Evolutionary conservation across 2,329 filamentous ascomycete species (phyloP).

Genomic region (Penicillium sp.): DNA sequence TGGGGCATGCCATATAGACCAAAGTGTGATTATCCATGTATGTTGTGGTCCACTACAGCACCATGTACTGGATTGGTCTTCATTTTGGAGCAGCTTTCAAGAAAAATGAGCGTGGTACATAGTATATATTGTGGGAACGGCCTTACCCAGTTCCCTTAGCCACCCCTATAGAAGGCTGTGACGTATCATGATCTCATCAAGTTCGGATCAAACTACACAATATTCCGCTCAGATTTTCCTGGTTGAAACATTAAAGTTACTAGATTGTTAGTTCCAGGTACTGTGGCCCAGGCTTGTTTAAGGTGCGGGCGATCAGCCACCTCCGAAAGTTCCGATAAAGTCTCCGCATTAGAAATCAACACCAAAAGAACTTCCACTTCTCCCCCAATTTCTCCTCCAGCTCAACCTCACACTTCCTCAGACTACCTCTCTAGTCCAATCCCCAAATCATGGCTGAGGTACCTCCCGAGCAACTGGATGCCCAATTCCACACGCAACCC

Average conservation of each 20-base stretch:
- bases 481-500: conserved; percentile 19
- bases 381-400: conserved; percentile 2
- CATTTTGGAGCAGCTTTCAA: too few species aligned
- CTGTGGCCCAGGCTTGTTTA: not conserved
- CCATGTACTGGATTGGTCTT: too few species aligned
- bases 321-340: conserved; percentile 17
- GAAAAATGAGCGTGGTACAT: too few species aligned
- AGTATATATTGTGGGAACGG: too few species aligned
- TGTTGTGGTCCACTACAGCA: too few species aligned
- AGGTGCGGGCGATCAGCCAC: not conserved
- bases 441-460: conserved; percentile 25
- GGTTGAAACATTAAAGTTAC: not conserved
- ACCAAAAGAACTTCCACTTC: not conserved
- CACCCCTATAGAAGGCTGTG: too few species aligned
- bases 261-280: not conserved
- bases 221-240: too few species aligned
- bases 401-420: not conserved
- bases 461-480: conserved; percentile 33
- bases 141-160: too few species aligned
- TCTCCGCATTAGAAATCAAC: conserved; percentile 32
- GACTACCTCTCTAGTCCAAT: not conserved
- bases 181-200: too few species aligned
- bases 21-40: too few species aligned
- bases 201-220: too few species aligned
- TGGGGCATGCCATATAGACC: too few species aligned